phyloP scores from a whole-genome alignment of 345 rosid genomes.

The Reutealis trisperma region DNA sequence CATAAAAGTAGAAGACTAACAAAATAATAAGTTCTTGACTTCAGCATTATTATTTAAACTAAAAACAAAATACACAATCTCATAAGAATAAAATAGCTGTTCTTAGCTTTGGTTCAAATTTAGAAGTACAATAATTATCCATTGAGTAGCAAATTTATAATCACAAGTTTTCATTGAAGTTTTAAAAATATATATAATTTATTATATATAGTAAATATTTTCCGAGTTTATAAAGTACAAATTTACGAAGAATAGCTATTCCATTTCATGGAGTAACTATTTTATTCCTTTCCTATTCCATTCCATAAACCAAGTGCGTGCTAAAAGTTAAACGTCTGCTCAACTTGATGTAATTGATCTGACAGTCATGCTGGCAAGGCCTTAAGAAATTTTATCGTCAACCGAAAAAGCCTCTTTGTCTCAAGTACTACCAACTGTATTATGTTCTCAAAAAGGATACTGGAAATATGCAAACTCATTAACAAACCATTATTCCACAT shows the following conservation, averaged over 20 bases:
- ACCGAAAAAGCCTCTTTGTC: background rate
- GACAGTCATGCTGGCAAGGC: background rate
- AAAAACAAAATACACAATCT: background rate
- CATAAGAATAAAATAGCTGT: too few relatives aligned
- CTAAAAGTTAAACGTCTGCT: background rate
- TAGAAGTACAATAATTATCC: too few relatives aligned
- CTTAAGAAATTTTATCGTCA: background rate
- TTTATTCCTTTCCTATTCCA: too few relatives aligned
- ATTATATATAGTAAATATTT: too few relatives aligned
- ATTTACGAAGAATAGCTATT: too few relatives aligned
- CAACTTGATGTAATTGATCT: background rate
- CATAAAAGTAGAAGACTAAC: background rate
- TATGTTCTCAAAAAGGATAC: background rate
- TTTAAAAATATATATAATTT: too few relatives aligned
- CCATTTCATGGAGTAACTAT: too few relatives aligned
- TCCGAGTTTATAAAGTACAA: too few relatives aligned
- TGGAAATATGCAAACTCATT: background rate
- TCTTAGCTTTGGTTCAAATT: too few relatives aligned
- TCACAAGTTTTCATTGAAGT: too few relatives aligned
- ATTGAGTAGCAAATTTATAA: too few relatives aligned
- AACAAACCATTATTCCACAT: background rate
- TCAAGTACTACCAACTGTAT: background rate
- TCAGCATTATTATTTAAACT: background rate
- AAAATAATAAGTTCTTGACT: background rate
- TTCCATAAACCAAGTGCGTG: too few relatives aligned